Evolutionary conservation across 306 rosid genomes (phyloP).

Genomic region (Medicago lupulina): DNA sequence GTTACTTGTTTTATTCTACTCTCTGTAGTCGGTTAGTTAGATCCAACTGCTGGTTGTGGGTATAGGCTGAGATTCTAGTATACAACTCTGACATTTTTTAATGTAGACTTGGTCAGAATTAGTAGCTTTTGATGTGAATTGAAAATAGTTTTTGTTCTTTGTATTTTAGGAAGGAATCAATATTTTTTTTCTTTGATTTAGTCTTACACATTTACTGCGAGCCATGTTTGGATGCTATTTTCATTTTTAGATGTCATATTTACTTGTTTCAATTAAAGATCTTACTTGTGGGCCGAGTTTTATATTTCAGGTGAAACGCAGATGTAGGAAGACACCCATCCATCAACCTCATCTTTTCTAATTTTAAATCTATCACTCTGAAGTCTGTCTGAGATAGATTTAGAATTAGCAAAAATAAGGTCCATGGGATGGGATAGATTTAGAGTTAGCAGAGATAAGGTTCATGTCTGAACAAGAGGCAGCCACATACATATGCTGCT

Average conservation of each 20-base stretch:
- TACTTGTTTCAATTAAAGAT: conserved; percentile 24
- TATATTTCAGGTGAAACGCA: conserved; percentile 77
- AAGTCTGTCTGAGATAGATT: conserved; percentile 68
- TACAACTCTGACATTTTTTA: background rate
- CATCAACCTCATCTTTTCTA: background rate
- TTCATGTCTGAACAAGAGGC: conserved; percentile 65
- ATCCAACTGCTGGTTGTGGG: background rate
- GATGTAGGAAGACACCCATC: conserved; percentile 64
- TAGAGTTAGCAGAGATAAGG: too few species aligned
- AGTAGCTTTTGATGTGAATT: background rate
- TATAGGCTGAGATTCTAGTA: conserved; percentile 18
- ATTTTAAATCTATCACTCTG: conserved; percentile 51
- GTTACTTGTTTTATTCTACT: conserved; percentile 16
- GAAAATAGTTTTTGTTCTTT: conserved; percentile 3
- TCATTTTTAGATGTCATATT: conserved; percentile 24
- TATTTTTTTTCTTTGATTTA: conserved; percentile 33
- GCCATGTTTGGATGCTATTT: conserved; percentile 21
- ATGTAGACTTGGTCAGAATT: background rate
- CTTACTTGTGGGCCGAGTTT: conserved; percentile 33
- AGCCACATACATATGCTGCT: conserved; percentile 72
- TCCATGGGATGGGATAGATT: conserved; percentile 54
- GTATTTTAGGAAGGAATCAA: conserved; percentile 1
- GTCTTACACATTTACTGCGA: background rate
- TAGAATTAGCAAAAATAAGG: conserved; percentile 76
- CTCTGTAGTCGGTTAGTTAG: conserved; percentile 18